These are phyloP conservation scores for Aspergillus nidulans DNA, from an alignment of 495 filamentous ascomycete genomes.

Conservation along the genomic window DNA sequence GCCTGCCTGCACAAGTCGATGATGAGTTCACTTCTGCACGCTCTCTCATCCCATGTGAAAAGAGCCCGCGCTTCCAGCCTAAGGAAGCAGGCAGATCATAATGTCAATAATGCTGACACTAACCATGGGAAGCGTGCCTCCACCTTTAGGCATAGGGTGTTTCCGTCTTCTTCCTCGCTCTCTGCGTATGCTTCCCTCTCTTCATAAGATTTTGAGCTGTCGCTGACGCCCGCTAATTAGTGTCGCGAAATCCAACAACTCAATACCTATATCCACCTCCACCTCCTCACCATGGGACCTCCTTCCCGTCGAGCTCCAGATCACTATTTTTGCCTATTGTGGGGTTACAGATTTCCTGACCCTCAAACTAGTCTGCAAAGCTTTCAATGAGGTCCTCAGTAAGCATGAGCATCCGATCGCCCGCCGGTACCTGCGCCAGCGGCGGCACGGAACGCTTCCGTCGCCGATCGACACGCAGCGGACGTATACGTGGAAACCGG, in stretches of 20 bases:
- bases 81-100: constrained; percentile 26
- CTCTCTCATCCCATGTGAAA: constrained; percentile 27
- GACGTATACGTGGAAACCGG: constrained; percentile 41
- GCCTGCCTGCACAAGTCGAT: constrained; percentile 22
- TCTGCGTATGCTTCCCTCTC: constrained; percentile 14
- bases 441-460: constrained; percentile 44
- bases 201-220: not conserved
- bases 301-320: constrained; percentile 43
- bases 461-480: constrained; percentile 36
- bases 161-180: constrained; percentile 21
- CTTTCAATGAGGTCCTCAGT: constrained; percentile 33
- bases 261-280: constrained; percentile 2
- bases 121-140: constrained; percentile 10
- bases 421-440: constrained; percentile 40
- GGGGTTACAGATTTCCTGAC: constrained; percentile 33
- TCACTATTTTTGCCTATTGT: constrained; percentile 42
- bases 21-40: constrained; percentile 37
- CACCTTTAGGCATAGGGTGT: constrained; percentile 15
- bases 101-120: not conserved
- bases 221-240: constrained; percentile 15
- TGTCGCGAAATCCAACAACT: constrained; percentile 17
- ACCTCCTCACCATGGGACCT: constrained; percentile 35
- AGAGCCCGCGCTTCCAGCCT: constrained; percentile 33
- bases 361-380: constrained; percentile 39
- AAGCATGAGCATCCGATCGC: constrained; percentile 39